A percentile compares a stretch with the other conserved stretches of the same genome.
phyloP scores from a whole-genome alignment of 352 stramenopile species.

The Globisporangium ultimum region DNA sequence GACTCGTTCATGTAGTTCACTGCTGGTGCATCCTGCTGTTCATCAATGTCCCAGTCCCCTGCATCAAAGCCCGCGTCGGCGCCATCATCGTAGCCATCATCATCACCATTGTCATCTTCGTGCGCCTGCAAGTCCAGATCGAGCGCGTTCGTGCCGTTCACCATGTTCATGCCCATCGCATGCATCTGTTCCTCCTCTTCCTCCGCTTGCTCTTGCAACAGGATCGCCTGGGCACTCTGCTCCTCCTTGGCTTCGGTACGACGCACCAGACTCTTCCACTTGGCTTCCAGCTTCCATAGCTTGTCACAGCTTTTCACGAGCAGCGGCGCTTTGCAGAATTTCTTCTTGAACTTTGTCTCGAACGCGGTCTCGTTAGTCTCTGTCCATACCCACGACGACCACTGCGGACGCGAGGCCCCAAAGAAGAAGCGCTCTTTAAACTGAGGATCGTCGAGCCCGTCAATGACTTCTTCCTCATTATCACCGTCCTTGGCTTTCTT shows the following conservation, averaged over 20 bases:
- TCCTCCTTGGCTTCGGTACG: slow-evolving; percentile 43
- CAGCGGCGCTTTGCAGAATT: slow-evolving; percentile 50
- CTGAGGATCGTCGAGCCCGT: slow-evolving; percentile 53
- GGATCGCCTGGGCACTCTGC: slow-evolving; percentile 59
- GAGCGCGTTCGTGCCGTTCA: slow-evolving; percentile 18
- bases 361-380: slow-evolving; percentile 47
- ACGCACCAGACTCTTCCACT: slow-evolving; percentile 59
- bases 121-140: slow-evolving; percentile 42
- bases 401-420: slow-evolving; percentile 43
- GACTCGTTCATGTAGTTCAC: slow-evolving; percentile 1
- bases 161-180: slow-evolving; percentile 30
- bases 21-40: slow-evolving; percentile 17
- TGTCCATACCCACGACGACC: slow-evolving; percentile 72
- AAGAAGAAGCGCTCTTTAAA: slow-evolving; percentile 70
- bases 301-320: slow-evolving; percentile 49
- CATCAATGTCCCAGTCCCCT: slow-evolving; percentile 25
- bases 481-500: slow-evolving; percentile 29
- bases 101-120: slow-evolving; percentile 17
- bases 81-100: slow-evolving; percentile 22
- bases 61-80: slow-evolving; percentile 12
- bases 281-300: slow-evolving; percentile 63
- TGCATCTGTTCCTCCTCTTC: slow-evolving; percentile 64
- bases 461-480: slow-evolving; percentile 31
- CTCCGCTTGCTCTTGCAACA: slow-evolving; percentile 63
- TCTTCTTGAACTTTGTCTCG: slow-evolving; percentile 59